A percentile compares a stretch with the other conserved stretches of the same genome.
Evolutionary conservation across 2,329 filamentous ascomycete species (phyloP).

Genomic region (Fusarium hainanense): DNA sequence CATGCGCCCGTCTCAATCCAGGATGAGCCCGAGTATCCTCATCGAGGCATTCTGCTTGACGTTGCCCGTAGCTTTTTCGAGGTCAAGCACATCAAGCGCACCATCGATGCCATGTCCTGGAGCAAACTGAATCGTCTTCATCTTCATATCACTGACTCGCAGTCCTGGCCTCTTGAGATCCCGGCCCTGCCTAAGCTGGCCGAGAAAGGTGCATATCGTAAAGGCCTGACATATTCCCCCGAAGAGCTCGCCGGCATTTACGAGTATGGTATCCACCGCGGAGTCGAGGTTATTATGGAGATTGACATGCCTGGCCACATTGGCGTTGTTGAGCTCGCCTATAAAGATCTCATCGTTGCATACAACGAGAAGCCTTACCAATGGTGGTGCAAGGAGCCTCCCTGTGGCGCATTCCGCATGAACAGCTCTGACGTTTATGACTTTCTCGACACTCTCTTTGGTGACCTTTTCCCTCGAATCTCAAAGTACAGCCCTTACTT

Average conservation of each 20-base stretch:
- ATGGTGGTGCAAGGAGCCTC: constrained; percentile 70
- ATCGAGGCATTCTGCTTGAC: constrained; percentile 85
- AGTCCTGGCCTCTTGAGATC: constrained; percentile 87
- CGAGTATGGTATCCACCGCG: constrained; percentile 72
- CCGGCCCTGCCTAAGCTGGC: constrained; percentile 77
- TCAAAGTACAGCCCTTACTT: constrained; percentile 78
- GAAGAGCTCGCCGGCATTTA: constrained; percentile 74
- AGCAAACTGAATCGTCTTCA: constrained; percentile 88
- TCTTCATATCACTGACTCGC: constrained; percentile 83
- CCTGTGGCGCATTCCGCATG: constrained; percentile 78
- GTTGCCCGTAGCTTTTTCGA: constrained; percentile 78
- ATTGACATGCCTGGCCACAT: constrained; percentile 71
- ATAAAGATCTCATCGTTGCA: constrained; percentile 65
- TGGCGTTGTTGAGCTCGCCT: constrained; percentile 63
- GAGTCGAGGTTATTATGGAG: constrained; percentile 69
- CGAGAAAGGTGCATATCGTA: constrained; percentile 77
- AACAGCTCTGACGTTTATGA: constrained; percentile 76
- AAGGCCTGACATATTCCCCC: constrained; percentile 74
- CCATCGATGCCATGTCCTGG: constrained; percentile 80
- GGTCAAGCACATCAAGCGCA: constrained; percentile 74
- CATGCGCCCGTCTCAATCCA: constrained; percentile 75
- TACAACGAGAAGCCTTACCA: constrained; percentile 67
- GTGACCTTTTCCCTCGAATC: constrained; percentile 80
- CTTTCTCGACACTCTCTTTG: constrained; percentile 78
- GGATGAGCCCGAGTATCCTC: constrained; percentile 79